Conservation (phyloP, 345 rosid genomes). For the Anacardium occidentale region DNA sequence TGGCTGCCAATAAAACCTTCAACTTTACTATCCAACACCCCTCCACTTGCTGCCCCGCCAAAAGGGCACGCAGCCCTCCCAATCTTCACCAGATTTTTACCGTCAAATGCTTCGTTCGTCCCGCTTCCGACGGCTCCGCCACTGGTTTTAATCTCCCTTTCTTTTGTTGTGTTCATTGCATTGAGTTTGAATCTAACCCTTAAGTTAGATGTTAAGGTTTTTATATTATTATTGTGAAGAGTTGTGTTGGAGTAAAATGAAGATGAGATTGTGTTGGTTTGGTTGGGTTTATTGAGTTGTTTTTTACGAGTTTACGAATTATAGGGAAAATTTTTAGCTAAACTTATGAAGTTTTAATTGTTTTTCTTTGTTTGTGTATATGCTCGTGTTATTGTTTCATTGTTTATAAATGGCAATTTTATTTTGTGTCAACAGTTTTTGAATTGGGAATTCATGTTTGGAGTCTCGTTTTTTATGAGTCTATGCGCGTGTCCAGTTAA, state of each 20-base stretch:
- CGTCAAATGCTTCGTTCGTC: conserved; percentile 52
- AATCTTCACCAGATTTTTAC: conserved; percentile 32
- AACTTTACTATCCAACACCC: conserved; percentile 20
- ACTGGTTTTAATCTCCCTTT: conserved; percentile 39
- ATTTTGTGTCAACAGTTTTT: background rate
- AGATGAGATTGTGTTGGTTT: too few relatives aligned
- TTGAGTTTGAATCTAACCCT: background rate
- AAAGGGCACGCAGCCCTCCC: conserved; percentile 17
- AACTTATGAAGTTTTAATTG: too few relatives aligned
- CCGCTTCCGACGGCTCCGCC: conserved; percentile 40
- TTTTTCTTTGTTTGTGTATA: background rate
- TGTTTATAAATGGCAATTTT: background rate
- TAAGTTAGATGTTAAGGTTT: too few relatives aligned
- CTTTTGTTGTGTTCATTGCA: background rate
- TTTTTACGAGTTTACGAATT: too few relatives aligned
- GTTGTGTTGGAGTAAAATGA: too few relatives aligned
- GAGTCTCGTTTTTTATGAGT: background rate
- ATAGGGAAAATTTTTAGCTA: too few relatives aligned
- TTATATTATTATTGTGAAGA: too few relatives aligned
- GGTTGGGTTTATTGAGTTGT: too few relatives aligned
- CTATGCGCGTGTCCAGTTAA: background rate
- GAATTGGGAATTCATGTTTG: background rate
- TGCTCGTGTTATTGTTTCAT: background rate
- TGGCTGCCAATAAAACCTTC: conserved; percentile 4
- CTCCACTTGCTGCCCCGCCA: conserved; percentile 16